Evolutionary conservation across 2,329 filamentous ascomycete species (phyloP), one percentile per base, ranked within the genome.

Genomic region (Atkinsonella hypoxylon): DNA sequence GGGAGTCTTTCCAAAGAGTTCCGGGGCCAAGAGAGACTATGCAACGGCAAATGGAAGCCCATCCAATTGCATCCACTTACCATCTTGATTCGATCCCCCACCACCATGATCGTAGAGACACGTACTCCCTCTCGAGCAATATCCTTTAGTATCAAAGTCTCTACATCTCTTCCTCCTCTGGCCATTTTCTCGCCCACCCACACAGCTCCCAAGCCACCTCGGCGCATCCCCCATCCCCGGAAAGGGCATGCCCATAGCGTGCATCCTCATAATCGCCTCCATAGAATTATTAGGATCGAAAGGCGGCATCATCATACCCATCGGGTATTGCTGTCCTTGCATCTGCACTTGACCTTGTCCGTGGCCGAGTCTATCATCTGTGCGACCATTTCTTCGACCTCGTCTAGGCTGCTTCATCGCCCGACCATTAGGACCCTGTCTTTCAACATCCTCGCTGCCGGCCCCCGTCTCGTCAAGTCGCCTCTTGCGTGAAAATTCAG

Each of bases 91-190:
- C 13, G 47, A 13, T 8, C 32, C 48, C 15, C 15, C 49, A 7
- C 38, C 32, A 9, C 78, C 80, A 61, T 91, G 87, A 57, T 88
- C 81, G 58, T 78, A 89, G 39, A 72, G 75, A 65, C 87, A 90
- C 20, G 74, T 76, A 57, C 73, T 79, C 3, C 85, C 84, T 39
- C 81, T 70, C 6, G 80, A 75, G 61, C 87, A 90, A 59, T 78
- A 87, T 0, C 87, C 87, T 57, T 86, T 86, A 1, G 70, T 78
- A 52, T 88, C 83, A 58, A 85, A 89, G 62, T 88, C 82, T 51
- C 77, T 73, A 60, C 86, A 90, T 52, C 79, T 73, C 51, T 30
- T 47, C 18, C 36, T 45, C 22, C n/a, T 55, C 67, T 70, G 39
- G 61, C 61, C 40, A 62, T 41, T 50, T 13, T 49, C 53, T n/a